Evolutionary conservation across 2,329 filamentous ascomycete species (phyloP), one percentile per base, ranked within the genome.

Genomic region (Macroventuria anomochaeta): DNA sequence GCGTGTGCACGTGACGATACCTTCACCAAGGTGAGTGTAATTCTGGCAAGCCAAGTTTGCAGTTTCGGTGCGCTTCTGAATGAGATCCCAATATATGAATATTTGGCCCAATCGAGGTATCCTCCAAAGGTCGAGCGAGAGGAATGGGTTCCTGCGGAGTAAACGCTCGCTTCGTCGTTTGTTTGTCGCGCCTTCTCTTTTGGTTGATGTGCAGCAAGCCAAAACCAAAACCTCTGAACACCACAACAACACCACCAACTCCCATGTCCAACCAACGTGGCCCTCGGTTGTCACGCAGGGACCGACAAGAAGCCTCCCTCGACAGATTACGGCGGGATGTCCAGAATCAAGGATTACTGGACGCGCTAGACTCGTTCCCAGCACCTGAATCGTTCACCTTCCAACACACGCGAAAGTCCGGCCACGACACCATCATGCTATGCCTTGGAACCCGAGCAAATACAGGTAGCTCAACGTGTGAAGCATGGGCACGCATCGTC

Each of bases 111-210:
- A 8, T 8, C 23, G 8, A 25, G 8, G 8, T 8, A 8, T 25
- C 8, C 23, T 25, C 8, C 8, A 5, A 8, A 25, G 23, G 23
- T 5, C 23, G 23, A 25, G 23, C 23, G 8, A 8, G 23, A 25
- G 8, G 23, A 8, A 25, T 25, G 23, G 23, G 8, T 25, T 8
- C 23, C 37, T 34, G 20, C 32, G 33, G 15, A 32, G 17, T 33
- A 49, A 43, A 42, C 32, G 43, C 37, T 33, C 23, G 18, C 13
- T 23, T 46, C 23, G 36, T 52, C n/a, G n/a, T 33, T 41, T 32
- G 43, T 31, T 47, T 34, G 39, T 25, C 51, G 51, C 44, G 39
- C 44, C 26, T 50, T 26, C 40, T 38, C 26, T 6, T 33, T 53
- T 48, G 5, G 38, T 53, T 20, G n/a, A 39, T 15, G 21, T 48